A percentile compares a stretch with the other conserved stretches of the same genome.
These are phyloP conservation scores for Nemania serpens DNA, from an alignment of 2,329 filamentous ascomycete species.

Conservation along the genomic window DNA sequence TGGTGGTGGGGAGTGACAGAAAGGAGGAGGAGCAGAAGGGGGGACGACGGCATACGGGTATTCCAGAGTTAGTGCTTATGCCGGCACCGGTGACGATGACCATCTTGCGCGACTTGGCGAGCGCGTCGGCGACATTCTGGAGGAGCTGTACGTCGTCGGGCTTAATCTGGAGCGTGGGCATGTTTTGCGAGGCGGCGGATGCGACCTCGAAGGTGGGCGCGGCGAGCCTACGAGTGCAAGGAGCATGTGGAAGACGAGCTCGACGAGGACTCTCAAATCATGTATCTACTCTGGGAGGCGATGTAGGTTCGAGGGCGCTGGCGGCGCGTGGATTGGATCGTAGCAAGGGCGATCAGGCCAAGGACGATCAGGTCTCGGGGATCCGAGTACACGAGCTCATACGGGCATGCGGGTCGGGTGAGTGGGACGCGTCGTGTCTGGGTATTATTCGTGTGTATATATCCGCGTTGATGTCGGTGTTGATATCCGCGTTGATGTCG, in stretches of 20 bases:
- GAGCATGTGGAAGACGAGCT: conserved; percentile 17
- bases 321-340: not conserved
- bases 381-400: too few relatives aligned
- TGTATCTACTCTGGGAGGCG: conserved; percentile 4
- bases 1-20: not conserved
- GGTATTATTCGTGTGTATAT: too few relatives aligned
- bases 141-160: conserved; percentile 58
- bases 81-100: conserved; percentile 74
- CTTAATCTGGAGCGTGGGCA: conserved; percentile 64
- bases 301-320: not conserved
- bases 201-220: not conserved
- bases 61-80: conserved; percentile 77
- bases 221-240: conserved; percentile 2
- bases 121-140: conserved; percentile 66
- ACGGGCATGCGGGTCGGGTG: too few relatives aligned
- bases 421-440: too few relatives aligned
- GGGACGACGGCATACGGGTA: conserved; percentile 57
- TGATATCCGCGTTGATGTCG: too few relatives aligned
- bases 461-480: too few relatives aligned
- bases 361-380: not conserved
- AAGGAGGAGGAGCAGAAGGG: not conserved
- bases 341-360: not conserved
- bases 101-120: conserved; percentile 70
- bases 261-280: conserved; percentile 10
- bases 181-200: conserved; percentile 40